Base-by-base conservation (phyloP, 2,329 filamentous ascomycete genomes). In the Aspergillus ibericus region DNA sequence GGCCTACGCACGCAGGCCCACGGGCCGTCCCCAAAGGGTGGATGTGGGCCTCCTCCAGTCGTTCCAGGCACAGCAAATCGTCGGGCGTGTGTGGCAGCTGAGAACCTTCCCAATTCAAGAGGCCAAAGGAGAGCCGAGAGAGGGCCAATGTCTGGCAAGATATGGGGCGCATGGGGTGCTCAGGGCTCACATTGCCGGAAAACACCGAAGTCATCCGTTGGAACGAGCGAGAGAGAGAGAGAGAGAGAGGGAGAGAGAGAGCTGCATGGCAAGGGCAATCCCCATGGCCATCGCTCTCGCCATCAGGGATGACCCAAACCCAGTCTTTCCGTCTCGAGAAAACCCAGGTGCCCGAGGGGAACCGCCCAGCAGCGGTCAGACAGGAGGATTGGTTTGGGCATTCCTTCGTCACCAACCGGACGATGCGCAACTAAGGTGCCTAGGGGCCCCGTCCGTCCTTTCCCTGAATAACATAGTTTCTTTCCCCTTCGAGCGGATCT, bases 21-120 rank as follows among this genome's bases (percentile, higher is more conserved):
- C 53, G 40, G 50, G 32, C 48, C 54, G 38, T 59, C 56, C 40
- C 42, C 54, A 55, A 55, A 44, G 29, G 47, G 27, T 29, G 27
- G 22, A 22, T 34, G 53, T 22, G 53, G 36, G 35, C 42, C 32
- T 35, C 38, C 27, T 51, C 40, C 27, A n/a, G 25, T 27, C 34
- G 44, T 47, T 40, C 53, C 58, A 60, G 58, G 55, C 36, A 58
- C 58, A 38, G 46, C 48, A 40, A 60, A 58, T 16, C 42, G 35
- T 49, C 34, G 34, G 36, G 38, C 9, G 29, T 29, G 29, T 29
- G 35, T 53, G 40, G 56, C 32, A 32, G 29, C 9, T 32, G 29
- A 10, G 29, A 9, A 32, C 29, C 29, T 32, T 32, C 29, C 29
- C 29, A 32, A 32, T 32, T 9, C 9, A 9, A 32, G 29, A 47